Conservation (phyloP, 106 monocot genomes). For the Allium fistulosum region DNA sequence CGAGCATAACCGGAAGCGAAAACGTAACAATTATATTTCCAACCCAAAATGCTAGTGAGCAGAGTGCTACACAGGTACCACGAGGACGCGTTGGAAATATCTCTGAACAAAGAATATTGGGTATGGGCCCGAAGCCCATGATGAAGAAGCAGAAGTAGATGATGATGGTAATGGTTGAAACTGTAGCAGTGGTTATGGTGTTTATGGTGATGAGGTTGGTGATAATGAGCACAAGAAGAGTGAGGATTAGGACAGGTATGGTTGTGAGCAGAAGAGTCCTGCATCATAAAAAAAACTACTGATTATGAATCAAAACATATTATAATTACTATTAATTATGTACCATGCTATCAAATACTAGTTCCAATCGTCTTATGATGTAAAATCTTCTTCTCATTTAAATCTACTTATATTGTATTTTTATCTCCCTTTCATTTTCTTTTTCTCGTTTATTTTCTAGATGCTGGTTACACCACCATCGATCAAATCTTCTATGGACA, state of each 20-base stretch:
- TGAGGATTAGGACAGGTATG: conserved; percentile 17
- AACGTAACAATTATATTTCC: conserved; percentile 26
- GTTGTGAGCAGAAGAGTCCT: conserved; percentile 26
- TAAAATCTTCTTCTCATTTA: too few relatives aligned
- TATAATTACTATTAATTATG: too few relatives aligned
- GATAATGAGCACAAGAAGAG: conserved; percentile 9
- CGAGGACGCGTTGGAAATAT: conserved; percentile 27
- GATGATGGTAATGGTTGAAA: conserved; percentile 19
- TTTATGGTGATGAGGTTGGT: conserved; percentile 14
- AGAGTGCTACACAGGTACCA: conserved; percentile 22
- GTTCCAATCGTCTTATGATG: too few relatives aligned
- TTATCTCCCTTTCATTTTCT: too few relatives aligned
- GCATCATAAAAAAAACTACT: neutral
- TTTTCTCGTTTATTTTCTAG: too few relatives aligned
- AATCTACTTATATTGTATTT: too few relatives aligned
- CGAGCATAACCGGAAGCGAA: conserved; percentile 21
- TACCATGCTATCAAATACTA: too few relatives aligned
- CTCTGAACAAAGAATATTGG: conserved; percentile 26
- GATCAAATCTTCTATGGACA: too few relatives aligned
- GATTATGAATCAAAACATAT: too few relatives aligned
- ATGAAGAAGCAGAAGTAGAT: conserved; percentile 31
- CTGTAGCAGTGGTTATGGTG: conserved; percentile 4
- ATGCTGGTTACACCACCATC: too few relatives aligned
- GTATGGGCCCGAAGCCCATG: conserved; percentile 29
- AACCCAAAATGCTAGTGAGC: conserved; percentile 14